phyloP scores from a whole-genome alignment of 208 protist genomes.

The Porcisia deanei region DNA sequence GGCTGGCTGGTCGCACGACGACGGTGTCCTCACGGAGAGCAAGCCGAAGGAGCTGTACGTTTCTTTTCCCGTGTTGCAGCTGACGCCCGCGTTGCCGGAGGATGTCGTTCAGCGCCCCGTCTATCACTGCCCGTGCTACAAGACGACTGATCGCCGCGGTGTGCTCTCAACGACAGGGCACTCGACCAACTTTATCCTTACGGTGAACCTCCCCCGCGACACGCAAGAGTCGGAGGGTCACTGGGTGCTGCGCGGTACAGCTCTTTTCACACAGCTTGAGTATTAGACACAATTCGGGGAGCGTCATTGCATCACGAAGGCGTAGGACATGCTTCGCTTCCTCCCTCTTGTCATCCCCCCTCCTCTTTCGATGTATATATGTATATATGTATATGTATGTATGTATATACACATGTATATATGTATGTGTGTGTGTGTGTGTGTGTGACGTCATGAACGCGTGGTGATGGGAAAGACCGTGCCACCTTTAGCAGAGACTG shows the following conservation, averaged over 20 bases:
- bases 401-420: too few species aligned
- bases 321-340: too few species aligned
- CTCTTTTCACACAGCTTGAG: slow-evolving; percentile 91
- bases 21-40: slow-evolving; percentile 80
- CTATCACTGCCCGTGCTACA: slow-evolving; percentile 96
- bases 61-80: slow-evolving; percentile 79
- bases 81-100: slow-evolving; percentile 62
- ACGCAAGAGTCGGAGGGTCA: slow-evolving; percentile 71
- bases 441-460: too few species aligned
- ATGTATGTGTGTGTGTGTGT: too few species aligned
- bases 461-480: too few species aligned
- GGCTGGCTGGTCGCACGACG: slow-evolving; percentile 73
- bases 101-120: slow-evolving; percentile 47
- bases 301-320: too few species aligned
- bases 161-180: slow-evolving; percentile 97
- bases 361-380: neutral
- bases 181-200: slow-evolving; percentile 98
- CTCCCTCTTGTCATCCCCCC: neutral
- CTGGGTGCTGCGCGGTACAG: slow-evolving; percentile 91
- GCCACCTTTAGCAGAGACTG: too few species aligned
- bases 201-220: slow-evolving; percentile 83
- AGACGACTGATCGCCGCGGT: slow-evolving; percentile 93
- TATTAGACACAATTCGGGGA: slow-evolving; percentile 39
- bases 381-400: neutral
- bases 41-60: slow-evolving; percentile 92